phyloP scores from a whole-genome alignment of 768 basidiomycete species.

The Leccinum incarnatum region DNA sequence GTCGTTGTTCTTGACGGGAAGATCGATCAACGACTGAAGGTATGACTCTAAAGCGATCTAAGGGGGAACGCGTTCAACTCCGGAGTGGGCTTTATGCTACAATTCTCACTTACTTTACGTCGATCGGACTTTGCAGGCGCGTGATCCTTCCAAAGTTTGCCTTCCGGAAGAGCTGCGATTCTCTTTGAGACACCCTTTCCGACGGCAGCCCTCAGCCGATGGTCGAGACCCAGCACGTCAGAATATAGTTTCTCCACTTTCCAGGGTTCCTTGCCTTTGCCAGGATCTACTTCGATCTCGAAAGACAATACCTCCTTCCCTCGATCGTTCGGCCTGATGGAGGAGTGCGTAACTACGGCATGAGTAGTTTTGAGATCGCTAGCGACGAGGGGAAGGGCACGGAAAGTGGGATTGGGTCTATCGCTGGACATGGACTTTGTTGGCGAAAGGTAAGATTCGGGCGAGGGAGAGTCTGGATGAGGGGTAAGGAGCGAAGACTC shows the following conservation, averaged over 20 bases:
- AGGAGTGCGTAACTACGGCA: constrained; percentile 72
- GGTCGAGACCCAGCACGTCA: constrained; percentile 87
- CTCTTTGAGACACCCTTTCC: constrained; percentile 74
- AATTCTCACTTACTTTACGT: constrained; percentile 65
- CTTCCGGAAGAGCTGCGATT: constrained; percentile 82
- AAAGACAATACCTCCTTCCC: constrained; percentile 94
- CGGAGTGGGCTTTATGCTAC: not conserved
- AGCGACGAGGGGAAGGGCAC: constrained; percentile 67
- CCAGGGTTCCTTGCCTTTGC: constrained; percentile 69
- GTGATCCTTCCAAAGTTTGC: constrained; percentile 94
- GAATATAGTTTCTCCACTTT: constrained; percentile 92
- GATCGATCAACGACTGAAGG: constrained; percentile 75
- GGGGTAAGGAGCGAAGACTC: constrained; percentile 17
- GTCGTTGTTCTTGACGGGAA: constrained; percentile 83
- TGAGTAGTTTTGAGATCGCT: constrained; percentile 71
- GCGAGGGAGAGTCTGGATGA: constrained; percentile 30
- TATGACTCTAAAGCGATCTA: constrained; percentile 82
- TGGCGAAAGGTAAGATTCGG: constrained; percentile 31
- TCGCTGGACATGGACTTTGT: constrained; percentile 22
- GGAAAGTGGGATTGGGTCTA: constrained; percentile 48
- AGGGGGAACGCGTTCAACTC: constrained; percentile 8
- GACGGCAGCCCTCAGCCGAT: constrained; percentile 55
- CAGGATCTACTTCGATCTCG: constrained; percentile 71
- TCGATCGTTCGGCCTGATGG: constrained; percentile 84
- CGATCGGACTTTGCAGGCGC: constrained; percentile 97